Percentiles rank a stretch among this genome's conserved stretches.
Evolutionary conservation across 352 stramenopile genomes (phyloP).

Genomic region (Pythium graminicola): DNA sequence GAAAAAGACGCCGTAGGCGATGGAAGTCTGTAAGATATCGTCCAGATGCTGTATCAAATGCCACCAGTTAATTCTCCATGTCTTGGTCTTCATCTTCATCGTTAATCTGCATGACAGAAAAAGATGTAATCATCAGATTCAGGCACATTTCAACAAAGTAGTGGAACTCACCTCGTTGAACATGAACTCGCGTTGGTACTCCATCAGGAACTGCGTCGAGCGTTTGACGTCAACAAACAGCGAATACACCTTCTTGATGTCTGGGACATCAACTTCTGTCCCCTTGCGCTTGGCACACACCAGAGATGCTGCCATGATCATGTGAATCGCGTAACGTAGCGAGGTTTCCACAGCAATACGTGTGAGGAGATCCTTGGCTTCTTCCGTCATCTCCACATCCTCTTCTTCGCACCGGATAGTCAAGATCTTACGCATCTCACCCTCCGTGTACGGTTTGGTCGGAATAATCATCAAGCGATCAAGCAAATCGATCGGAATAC

Average conservation of each 20-base stretch:
- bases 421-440: slow-evolving; percentile 96
- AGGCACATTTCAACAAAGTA: no score
- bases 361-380: slow-evolving; percentile 96
- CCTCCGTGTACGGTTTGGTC: slow-evolving; percentile 94
- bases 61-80: slow-evolving; percentile 26
- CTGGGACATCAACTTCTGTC: slow-evolving; percentile 79
- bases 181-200: slow-evolving; percentile 99
- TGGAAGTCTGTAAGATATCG: slow-evolving; percentile 9
- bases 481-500: slow-evolving; percentile 98
- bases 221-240: slow-evolving; percentile 98
- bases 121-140: background rate
- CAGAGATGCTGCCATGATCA: slow-evolving; percentile 98
- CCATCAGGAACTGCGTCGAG: slow-evolving; percentile 98
- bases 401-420: slow-evolving; percentile 97
- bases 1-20: slow-evolving; percentile 3
- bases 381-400: slow-evolving; percentile 97
- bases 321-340: slow-evolving; percentile 99
- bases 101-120: slow-evolving; percentile 23
- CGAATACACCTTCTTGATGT: slow-evolving; percentile 94
- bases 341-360: slow-evolving; percentile 97
- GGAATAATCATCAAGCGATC: slow-evolving; percentile 99
- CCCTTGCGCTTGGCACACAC: slow-evolving; percentile 92
- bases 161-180: slow-evolving; percentile 91
- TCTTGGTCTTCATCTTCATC: slow-evolving; percentile 39
- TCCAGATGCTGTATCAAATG: background rate